Evolutionary conservation across 139 green algal genomes (phyloP).

Genomic region (Chlorella vulgaris): DNA sequence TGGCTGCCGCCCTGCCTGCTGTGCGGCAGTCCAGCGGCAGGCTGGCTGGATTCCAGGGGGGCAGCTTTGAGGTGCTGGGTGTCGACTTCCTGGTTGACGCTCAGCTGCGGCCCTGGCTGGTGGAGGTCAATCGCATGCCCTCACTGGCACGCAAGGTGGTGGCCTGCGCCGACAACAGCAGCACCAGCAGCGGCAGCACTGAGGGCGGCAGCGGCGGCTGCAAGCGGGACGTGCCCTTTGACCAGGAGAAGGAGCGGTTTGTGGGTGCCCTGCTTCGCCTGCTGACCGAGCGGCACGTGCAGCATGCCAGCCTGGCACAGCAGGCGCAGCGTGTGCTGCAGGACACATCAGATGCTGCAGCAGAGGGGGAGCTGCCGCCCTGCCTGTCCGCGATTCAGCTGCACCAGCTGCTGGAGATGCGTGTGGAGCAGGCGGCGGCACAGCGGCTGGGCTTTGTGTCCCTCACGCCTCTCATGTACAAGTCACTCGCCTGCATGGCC

Average conservation of each 20-base stretch:
- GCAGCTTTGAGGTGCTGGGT: conserved; percentile 67
- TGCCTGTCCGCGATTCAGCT: neutral
- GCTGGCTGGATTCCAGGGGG: conserved; percentile 16
- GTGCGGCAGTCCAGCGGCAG: conserved; percentile 1
- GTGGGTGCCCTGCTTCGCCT: conserved; percentile 58
- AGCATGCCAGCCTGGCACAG: neutral
- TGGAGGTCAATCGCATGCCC: conserved; percentile 78
- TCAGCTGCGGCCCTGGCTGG: conserved; percentile 58
- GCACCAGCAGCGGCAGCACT: neutral
- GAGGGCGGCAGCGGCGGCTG: neutral
- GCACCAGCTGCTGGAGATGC: conserved; percentile 18
- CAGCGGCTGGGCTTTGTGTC: conserved; percentile 4
- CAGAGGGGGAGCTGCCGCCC: neutral
- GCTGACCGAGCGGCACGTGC: conserved; percentile 30
- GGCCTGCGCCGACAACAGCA: conserved; percentile 1
- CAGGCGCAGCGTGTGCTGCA: neutral
- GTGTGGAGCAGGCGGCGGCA: conserved; percentile 7
- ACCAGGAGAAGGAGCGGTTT: conserved; percentile 71
- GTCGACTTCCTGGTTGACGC: conserved; percentile 78
- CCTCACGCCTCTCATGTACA: conserved; percentile 11
- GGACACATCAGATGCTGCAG: neutral
- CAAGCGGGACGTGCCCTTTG: conserved; percentile 47
- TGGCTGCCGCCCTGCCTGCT: conserved; percentile 43
- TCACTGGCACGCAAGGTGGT: conserved; percentile 64
- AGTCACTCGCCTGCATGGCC: neutral